Evolutionary conservation across 257 asterid genomes (phyloP), one percentile per base, ranked within the genome.

Genomic region (Nicotiana undulata): DNA sequence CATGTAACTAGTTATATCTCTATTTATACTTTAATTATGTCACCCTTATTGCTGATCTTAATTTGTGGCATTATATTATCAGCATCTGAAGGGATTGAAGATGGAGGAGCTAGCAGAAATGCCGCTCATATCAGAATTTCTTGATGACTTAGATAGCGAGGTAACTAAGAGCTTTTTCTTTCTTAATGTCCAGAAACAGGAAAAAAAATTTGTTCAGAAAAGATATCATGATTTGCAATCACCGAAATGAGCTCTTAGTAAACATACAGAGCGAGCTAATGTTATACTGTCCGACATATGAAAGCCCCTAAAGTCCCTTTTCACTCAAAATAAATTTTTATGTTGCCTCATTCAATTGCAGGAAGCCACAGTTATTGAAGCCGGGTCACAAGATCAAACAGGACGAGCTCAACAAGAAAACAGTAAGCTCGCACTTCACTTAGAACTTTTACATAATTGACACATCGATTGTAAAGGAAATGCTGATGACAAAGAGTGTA

Each of bases 21-120:
- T 10, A 13, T 51, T 51, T 51, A 11, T 12, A 29, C 32, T 40
- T 40, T 40, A 51, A 15, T 51, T 37, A 29, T 55, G 6, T 52
- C 6, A 0, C 40, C 26, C 4, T 72, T 72, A 3, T 46, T 72
- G 24, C 0, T 72, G 22, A 46, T 72, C 0, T 37, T 17, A 49
- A 52, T 13, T 60, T 63, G 0, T 20, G 52, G 24, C 10, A 9
- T 59, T 26, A 32, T 40, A 29, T 29, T 81, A n/a, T 84, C 97
- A 95, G 99, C 87, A 90, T 84, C 78, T 95, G 89, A 93, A 86
- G 85, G 90, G 76, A 82, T 65, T 91, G 79, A 89, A 87, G 81
- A 91, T 84, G 81, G 94, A 90, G 81, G 93, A 87, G 92, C 87
- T 90, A 82, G 94, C 91, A 60, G 98, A 93, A 92, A 88, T 95